Evolutionary conservation across 2,329 filamentous ascomycete species (phyloP).

Genomic region (Dactylellina drechsleri): DNA sequence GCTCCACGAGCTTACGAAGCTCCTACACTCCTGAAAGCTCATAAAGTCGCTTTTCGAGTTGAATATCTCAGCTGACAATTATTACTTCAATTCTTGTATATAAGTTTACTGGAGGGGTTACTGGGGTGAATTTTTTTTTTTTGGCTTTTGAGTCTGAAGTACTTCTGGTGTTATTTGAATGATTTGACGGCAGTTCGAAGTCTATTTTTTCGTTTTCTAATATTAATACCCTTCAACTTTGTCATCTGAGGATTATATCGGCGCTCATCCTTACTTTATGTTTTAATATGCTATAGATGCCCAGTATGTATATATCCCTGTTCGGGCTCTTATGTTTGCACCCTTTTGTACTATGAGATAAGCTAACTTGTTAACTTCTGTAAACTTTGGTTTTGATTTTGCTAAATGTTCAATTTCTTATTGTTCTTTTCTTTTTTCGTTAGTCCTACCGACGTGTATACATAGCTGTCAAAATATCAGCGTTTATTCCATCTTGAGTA

Average conservation of each 20-base stretch:
- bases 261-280: no score
- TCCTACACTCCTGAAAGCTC: constrained; percentile 7
- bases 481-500: no score
- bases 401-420: no score
- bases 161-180: neutral
- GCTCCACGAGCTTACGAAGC: constrained; percentile 7
- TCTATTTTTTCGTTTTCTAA: neutral
- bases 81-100: neutral
- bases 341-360: no score
- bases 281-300: no score
- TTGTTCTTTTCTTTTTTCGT: neutral
- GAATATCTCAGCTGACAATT: neutral
- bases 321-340: no score
- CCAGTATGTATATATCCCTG: no score
- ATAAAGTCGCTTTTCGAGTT: neutral
- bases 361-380: no score
- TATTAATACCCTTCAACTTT: neutral
- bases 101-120: no score
- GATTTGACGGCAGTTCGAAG: neutral
- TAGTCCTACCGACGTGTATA: neutral
- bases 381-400: neutral
- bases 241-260: neutral
- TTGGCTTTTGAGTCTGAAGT: no score
- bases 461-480: neutral
- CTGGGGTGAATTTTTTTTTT: no score